Conservation (phyloP, 768 basidiomycete species). For the Mycena floridula region DNA sequence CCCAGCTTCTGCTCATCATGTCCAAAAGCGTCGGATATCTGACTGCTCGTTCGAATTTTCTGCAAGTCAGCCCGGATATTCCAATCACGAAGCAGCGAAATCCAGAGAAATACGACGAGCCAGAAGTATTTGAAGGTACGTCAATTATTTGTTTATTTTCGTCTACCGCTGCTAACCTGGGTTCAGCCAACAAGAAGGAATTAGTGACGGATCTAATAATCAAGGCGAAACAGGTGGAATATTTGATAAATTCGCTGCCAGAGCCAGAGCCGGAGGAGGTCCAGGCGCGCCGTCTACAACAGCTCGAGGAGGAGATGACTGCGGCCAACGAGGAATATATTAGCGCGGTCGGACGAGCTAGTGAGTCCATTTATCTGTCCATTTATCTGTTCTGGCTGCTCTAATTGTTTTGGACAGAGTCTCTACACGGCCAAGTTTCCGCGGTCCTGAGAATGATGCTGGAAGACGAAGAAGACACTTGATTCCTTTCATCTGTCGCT, state of each 20-base stretch:
- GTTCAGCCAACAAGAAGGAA: conserved; percentile 74
- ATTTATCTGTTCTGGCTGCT: not conserved
- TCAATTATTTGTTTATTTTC: conserved; percentile 1
- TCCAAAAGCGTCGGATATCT: conserved; percentile 77
- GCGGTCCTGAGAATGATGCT: conserved; percentile 54
- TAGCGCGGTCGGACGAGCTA: conserved; percentile 66
- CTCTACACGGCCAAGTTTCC: conserved; percentile 53
- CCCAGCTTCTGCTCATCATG: conserved; percentile 83
- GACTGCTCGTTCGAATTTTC: conserved; percentile 67
- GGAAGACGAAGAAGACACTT: conserved; percentile 45
- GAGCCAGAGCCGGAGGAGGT: conserved; percentile 73
- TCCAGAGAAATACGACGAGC: conserved; percentile 63
- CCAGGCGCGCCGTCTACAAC: conserved; percentile 63
- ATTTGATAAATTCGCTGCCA: conserved; percentile 74
- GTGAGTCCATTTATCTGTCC: conserved; percentile 36
- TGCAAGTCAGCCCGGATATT: conserved; percentile 70
- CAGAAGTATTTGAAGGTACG: conserved; percentile 72
- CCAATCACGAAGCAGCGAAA: conserved; percentile 82
- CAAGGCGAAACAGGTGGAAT: conserved; percentile 88
- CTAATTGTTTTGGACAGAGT: conserved; percentile 31
- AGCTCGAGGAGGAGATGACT: conserved; percentile 65
- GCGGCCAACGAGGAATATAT: conserved; percentile 72
- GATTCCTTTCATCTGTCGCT: too few relatives aligned
- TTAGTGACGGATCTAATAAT: conserved; percentile 76
- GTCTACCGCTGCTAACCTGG: not conserved